Conservation (phyloP, 106 monocot species). For the Dendrobium nobile region DNA sequence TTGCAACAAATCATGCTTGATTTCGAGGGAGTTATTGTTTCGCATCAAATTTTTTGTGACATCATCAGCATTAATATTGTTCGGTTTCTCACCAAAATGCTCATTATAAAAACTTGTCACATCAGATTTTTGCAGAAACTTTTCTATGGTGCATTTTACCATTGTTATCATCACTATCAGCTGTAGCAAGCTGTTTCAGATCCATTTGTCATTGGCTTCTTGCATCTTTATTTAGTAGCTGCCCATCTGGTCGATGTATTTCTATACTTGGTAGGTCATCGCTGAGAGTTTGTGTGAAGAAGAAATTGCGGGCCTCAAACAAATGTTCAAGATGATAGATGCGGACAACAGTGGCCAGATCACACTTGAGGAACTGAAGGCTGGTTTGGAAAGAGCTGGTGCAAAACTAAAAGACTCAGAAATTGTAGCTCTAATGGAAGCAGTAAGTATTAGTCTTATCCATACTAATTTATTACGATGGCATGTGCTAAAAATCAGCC, state of each 20-base stretch:
- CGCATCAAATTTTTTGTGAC: neutral
- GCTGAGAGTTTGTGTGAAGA: constrained; percentile 26
- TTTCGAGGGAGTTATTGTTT: neutral
- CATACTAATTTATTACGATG: neutral
- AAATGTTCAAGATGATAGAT: constrained; percentile 28
- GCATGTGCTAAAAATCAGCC: neutral
- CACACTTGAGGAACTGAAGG: constrained; percentile 22
- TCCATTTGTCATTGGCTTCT: neutral
- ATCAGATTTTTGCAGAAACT: neutral
- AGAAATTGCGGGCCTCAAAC: constrained; percentile 24
- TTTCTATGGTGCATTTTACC: neutral
- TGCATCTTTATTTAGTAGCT: neutral
- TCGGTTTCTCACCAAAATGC: neutral
- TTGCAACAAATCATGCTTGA: neutral
- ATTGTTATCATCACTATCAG: neutral
- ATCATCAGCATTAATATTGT: neutral
- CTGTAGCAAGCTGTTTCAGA: neutral
- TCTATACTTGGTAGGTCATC: constrained; percentile 15
- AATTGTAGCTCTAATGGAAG: constrained; percentile 23
- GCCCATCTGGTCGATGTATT: neutral
- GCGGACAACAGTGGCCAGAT: constrained; percentile 24
- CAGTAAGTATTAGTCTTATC: constrained; percentile 10
- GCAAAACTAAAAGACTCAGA: constrained; percentile 20
- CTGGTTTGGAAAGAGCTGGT: constrained; percentile 25
- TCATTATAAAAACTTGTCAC: neutral